Percentiles rank a stretch among this genome's conserved stretches.
Evolutionary conservation across 441 rosid species (phyloP).

Genomic region (Omphalea diandra): DNA sequence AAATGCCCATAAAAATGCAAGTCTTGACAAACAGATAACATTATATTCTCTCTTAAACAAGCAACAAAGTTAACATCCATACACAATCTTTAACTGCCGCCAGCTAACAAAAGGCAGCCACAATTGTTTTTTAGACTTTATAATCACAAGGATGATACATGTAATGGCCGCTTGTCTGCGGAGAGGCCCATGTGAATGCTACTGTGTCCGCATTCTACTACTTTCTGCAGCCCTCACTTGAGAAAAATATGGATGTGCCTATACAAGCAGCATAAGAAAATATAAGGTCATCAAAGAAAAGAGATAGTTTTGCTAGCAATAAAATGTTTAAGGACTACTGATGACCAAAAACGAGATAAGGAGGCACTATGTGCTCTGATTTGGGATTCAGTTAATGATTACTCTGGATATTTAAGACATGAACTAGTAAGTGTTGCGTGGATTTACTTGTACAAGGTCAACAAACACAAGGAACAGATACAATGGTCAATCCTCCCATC

Average conservation of each 20-base stretch:
- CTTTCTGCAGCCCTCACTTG: constrained; percentile 92
- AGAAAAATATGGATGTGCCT: constrained; percentile 83
- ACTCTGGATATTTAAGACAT: too few relatives aligned
- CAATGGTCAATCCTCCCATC: too few relatives aligned
- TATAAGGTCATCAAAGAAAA: neutral
- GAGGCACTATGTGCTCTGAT: too few relatives aligned
- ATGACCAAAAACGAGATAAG: too few relatives aligned
- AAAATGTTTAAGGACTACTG: too few relatives aligned
- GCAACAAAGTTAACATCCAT: constrained; percentile 11
- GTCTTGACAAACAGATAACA: neutral
- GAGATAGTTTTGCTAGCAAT: neutral
- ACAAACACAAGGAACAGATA: too few relatives aligned
- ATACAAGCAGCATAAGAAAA: constrained; percentile 21
- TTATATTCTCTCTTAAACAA: constrained; percentile 12
- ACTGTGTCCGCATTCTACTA: constrained; percentile 74
- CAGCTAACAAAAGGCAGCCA: neutral
- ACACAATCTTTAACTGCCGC: constrained; percentile 21
- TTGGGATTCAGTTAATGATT: too few relatives aligned
- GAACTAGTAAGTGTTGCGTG: too few relatives aligned
- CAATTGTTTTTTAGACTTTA: neutral
- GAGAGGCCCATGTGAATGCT: constrained; percentile 12
- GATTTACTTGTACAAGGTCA: too few relatives aligned
- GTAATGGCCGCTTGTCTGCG: constrained; percentile 12
- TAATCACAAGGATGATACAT: constrained; percentile 11
- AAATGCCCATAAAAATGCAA: constrained; percentile 3